Percentiles rank a stretch among this genome's conserved stretches.
Evolutionary conservation across 2,329 filamentous ascomycete species (phyloP).

Genomic region (Hypocreales sp.): DNA sequence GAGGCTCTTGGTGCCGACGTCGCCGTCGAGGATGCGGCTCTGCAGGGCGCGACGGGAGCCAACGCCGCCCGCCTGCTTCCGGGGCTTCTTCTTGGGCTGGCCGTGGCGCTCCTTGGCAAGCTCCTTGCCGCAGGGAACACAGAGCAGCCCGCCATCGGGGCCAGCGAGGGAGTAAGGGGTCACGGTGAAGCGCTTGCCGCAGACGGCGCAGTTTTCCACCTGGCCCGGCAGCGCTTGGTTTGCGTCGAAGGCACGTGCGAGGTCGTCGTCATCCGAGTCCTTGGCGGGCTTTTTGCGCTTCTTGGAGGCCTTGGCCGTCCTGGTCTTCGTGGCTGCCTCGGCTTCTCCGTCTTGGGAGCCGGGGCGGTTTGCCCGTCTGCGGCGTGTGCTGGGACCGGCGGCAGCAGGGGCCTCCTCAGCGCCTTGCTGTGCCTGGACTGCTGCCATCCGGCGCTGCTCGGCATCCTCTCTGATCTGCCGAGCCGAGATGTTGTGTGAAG

Average conservation of each 20-base stretch:
- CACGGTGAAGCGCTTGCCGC: slow-evolving; percentile 80
- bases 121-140: slow-evolving; percentile 64
- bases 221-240: slow-evolving; percentile 74
- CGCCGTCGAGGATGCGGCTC: slow-evolving; percentile 72
- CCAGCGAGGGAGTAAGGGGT: slow-evolving; percentile 76
- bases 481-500: slow-evolving; percentile 58
- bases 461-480: slow-evolving; percentile 36
- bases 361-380: no score
- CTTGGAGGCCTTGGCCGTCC: slow-evolving; percentile 42
- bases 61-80: slow-evolving; percentile 34
- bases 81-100: slow-evolving; percentile 25
- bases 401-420: no score
- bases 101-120: slow-evolving; percentile 44
- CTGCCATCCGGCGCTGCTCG: slow-evolving; percentile 21
- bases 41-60: slow-evolving; percentile 59
- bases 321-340: slow-evolving; percentile 44
- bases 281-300: slow-evolving; percentile 27
- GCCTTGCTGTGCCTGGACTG: background rate
- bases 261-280: slow-evolving; percentile 31
- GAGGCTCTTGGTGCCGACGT: slow-evolving; percentile 52
- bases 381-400: no score
- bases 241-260: no score
- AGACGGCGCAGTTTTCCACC: slow-evolving; percentile 74
- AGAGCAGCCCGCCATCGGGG: slow-evolving; percentile 74
- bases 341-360: slow-evolving; percentile 22